Evolutionary conservation across 75 land plant species (phyloP).

Genomic region (Larix kaempferi): DNA sequence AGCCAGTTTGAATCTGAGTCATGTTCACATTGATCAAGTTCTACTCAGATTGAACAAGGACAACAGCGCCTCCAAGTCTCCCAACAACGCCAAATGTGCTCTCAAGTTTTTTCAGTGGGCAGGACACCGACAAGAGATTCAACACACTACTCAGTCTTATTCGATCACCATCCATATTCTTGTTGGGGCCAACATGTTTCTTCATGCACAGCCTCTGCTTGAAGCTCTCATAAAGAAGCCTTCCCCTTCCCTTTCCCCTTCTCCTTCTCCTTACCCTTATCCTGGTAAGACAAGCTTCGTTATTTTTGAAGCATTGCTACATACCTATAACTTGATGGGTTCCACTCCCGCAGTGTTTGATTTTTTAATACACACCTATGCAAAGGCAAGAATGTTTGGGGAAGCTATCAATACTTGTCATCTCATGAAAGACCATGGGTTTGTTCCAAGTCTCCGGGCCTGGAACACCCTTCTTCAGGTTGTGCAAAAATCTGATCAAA

Average conservation of each 20-base stretch:
- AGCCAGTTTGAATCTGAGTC: no score
- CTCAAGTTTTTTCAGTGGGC: slow-evolving; percentile 12
- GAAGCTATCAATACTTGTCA: slow-evolving; percentile 32
- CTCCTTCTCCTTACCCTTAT: no score
- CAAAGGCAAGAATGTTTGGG: slow-evolving; percentile 49
- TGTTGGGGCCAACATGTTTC: neutral
- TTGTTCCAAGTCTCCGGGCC: slow-evolving; percentile 26
- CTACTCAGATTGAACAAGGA: neutral
- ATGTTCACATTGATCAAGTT: neutral
- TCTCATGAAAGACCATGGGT: slow-evolving; percentile 33
- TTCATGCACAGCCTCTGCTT: neutral
- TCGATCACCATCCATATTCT: slow-evolving; percentile 10
- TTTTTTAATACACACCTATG: slow-evolving; percentile 39
- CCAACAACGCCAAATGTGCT: slow-evolving; percentile 1
- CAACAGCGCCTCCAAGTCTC: neutral
- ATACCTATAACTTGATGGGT: slow-evolving; percentile 12
- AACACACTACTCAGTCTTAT: slow-evolving; percentile 6
- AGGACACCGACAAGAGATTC: neutral
- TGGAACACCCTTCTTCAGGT: slow-evolving; percentile 43
- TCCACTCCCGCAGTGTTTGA: slow-evolving; percentile 47
- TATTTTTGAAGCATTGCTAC: slow-evolving; percentile 21
- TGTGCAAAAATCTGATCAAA: slow-evolving; percentile 26
- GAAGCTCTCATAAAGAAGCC: neutral
- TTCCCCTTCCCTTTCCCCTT: neutral
- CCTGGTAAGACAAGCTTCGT: no score